phyloP scores from a whole-genome alignment of 192 early-diverging fungal genomes.

The Mycoemilia scoparia region DNA sequence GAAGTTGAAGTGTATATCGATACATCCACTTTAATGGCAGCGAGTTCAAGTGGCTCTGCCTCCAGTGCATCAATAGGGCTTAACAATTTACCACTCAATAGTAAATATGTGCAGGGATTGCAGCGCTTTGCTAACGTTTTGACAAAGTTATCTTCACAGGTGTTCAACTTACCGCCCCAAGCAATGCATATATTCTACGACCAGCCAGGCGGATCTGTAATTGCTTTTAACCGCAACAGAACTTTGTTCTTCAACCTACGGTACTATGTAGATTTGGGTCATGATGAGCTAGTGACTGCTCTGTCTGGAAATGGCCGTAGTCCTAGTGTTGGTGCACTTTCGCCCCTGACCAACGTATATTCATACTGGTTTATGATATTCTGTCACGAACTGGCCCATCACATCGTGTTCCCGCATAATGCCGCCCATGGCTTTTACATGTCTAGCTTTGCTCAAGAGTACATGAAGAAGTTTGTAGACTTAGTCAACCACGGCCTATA shows the following conservation, averaged over 20 bases:
- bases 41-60: no score
- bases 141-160: constrained; percentile 5
- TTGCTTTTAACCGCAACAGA: constrained; percentile 64
- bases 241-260: constrained; percentile 71
- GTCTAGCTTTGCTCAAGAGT: constrained; percentile 55
- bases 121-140: not conserved
- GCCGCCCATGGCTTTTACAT: constrained; percentile 66
- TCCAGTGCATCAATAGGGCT: not conserved
- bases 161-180: constrained; percentile 39
- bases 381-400: constrained; percentile 72
- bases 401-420: constrained; percentile 49
- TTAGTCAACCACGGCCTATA: no score
- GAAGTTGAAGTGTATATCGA: constrained; percentile 3
- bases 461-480: constrained; percentile 29
- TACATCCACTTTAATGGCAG: constrained; percentile 1
- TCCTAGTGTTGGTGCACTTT: constrained; percentile 5
- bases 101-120: not conserved
- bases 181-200: constrained; percentile 68
- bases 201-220: constrained; percentile 34
- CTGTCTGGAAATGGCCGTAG: no score
- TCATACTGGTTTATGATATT: constrained; percentile 74
- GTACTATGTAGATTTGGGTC: constrained; percentile 54
- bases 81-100: not conserved
- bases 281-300: constrained; percentile 11
- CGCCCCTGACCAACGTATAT: constrained; percentile 8